These are phyloP conservation scores for Eucalyptus brandiana DNA, from an alignment of 345 rosid genomes.

Conservation along the genomic window DNA sequence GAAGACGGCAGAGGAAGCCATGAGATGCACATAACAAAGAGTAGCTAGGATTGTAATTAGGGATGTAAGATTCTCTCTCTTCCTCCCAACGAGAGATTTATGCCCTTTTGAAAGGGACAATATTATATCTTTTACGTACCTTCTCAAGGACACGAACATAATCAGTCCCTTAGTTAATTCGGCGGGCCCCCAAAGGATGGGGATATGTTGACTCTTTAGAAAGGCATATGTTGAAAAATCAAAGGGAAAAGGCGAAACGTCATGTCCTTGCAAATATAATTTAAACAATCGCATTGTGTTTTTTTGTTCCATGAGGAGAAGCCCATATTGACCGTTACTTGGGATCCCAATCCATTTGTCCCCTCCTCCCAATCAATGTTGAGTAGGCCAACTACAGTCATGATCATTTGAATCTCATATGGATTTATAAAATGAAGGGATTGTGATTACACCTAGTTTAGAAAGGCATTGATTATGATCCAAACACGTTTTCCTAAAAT, in stretches of 20 bases:
- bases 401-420: neutral
- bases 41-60: neutral
- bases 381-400: neutral
- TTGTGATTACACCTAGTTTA: neutral
- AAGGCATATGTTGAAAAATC: neutral
- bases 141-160: neutral
- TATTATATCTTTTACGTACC: neutral
- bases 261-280: neutral
- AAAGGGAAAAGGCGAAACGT: neutral
- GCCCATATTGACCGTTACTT: neutral
- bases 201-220: neutral
- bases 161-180: neutral
- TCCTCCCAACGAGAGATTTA: neutral
- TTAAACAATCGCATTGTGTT: neutral
- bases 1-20: neutral
- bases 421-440: neutral
- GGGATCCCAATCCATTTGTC: neutral
- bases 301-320: neutral
- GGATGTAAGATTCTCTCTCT: neutral
- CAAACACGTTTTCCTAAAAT: neutral
- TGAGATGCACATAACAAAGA: neutral
- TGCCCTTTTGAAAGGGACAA: neutral
- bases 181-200: neutral
- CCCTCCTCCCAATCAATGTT: neutral
- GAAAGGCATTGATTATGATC: neutral